A percentile compares a stretch with the other conserved stretches of the same genome.
Conservation (phyloP, 2,329 filamentous ascomycete species). For the Ilyonectria mors-panacis region DNA sequence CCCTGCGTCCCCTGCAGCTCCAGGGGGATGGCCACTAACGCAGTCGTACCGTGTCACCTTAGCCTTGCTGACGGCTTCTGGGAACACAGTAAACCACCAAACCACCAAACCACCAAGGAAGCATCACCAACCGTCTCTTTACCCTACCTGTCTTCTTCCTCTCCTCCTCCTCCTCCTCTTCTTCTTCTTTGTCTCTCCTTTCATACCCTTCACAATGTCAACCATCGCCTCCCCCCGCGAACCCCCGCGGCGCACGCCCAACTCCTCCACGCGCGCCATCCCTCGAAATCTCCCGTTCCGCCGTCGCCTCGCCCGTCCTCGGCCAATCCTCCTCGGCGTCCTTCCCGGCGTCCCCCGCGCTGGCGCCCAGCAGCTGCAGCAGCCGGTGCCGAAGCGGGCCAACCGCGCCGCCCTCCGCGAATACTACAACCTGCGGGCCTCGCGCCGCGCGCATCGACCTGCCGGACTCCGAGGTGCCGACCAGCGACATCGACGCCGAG, state of each 20-base stretch:
- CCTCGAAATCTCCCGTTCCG: slow-evolving; percentile 75
- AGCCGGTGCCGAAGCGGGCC: slow-evolving; percentile 62
- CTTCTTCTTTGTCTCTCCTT: background rate
- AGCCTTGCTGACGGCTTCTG: background rate
- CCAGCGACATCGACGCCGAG: slow-evolving; percentile 80
- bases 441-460: slow-evolving; percentile 61
- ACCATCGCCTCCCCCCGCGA: slow-evolving; percentile 77
- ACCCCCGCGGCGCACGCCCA: slow-evolving; percentile 72
- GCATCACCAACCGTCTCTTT: slow-evolving; percentile 4
- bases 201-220: slow-evolving; percentile 67
- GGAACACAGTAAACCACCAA: background rate
- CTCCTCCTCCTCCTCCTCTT: background rate
- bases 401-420: slow-evolving; percentile 92
- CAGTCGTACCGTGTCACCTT: slow-evolving; percentile 37
- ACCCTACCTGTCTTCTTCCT: slow-evolving; percentile 1
- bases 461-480: slow-evolving; percentile 70
- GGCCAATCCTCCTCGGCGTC: slow-evolving; percentile 40
- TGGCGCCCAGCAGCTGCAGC: slow-evolving; percentile 53
- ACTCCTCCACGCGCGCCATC: slow-evolving; percentile 83
- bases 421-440: slow-evolving; percentile 85
- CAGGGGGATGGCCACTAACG: slow-evolving; percentile 35
- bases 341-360: slow-evolving; percentile 22
- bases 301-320: slow-evolving; percentile 66
- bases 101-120: background rate
- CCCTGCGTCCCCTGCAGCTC: slow-evolving; percentile 32